Conservation (phyloP, 768 basidiomycete genomes). For the Xanthoconium stramineum region DNA sequence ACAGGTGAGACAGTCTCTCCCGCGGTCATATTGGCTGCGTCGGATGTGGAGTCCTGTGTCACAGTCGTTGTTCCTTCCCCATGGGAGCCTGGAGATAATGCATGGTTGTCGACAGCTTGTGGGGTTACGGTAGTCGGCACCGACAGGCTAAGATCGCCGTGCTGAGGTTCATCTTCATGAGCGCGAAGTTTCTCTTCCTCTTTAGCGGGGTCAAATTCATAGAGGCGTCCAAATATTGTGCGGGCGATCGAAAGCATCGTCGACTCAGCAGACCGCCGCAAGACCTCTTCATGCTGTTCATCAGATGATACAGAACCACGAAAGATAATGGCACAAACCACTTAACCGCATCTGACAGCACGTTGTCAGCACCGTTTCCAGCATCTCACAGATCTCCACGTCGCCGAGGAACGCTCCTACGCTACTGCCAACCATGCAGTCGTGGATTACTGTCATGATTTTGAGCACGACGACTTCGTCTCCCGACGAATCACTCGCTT, state of each 20-base stretch:
- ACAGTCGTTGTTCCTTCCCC: slow-evolving; percentile 7
- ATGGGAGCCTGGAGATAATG: slow-evolving; percentile 8
- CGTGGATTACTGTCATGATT: slow-evolving; percentile 86
- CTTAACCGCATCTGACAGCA: slow-evolving; percentile 97
- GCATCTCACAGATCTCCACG: slow-evolving; percentile 95
- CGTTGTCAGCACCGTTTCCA: slow-evolving; percentile 95
- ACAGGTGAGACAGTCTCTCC: slow-evolving; percentile 35
- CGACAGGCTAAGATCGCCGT: slow-evolving; percentile 61
- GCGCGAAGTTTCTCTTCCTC: slow-evolving; percentile 66
- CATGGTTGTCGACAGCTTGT: slow-evolving; percentile 13
- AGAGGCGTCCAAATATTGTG: slow-evolving; percentile 75
- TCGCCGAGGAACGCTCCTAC: slow-evolving; percentile 80
- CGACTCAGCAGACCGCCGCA: slow-evolving; percentile 82
- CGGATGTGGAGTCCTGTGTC: neutral
- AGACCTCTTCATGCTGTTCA: slow-evolving; percentile 55
- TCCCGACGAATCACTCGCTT: slow-evolving; percentile 94
- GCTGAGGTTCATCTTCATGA: slow-evolving; percentile 48
- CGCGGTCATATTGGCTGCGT: neutral
- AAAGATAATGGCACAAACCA: slow-evolving; percentile 50
- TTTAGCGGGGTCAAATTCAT: slow-evolving; percentile 54
- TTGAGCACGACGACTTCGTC: slow-evolving; percentile 94
- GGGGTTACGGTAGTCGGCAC: slow-evolving; percentile 39
- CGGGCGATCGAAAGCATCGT: slow-evolving; percentile 88
- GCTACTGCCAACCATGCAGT: slow-evolving; percentile 64
- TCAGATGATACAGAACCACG: slow-evolving; percentile 12